phyloP scores from a whole-genome alignment of 2,329 filamentous ascomycete species.

The Pseudocercospora pini-densiflorae region DNA sequence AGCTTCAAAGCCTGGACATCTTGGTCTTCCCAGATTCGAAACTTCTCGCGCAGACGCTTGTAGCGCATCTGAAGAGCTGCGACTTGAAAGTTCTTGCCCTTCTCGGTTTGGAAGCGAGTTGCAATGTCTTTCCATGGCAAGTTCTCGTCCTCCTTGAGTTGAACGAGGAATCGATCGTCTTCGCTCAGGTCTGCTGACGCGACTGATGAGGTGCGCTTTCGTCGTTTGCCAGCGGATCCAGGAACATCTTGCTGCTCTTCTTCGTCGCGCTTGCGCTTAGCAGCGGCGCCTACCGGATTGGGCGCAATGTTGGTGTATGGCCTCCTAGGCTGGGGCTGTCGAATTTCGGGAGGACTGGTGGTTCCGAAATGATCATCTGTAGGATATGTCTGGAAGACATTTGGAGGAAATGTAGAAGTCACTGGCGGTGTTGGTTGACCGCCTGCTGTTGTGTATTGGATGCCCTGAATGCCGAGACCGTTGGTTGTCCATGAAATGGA shows the following conservation, averaged over 20 bases:
- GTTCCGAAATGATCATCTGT: conserved; percentile 36
- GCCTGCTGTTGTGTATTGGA: conserved; percentile 42
- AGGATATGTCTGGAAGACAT: conserved; percentile 37
- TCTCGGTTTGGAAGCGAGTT: conserved; percentile 53
- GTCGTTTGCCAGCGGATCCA: conserved; percentile 40
- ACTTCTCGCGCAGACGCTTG: conserved; percentile 56
- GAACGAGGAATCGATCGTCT: conserved; percentile 55
- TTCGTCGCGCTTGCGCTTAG: conserved; percentile 45
- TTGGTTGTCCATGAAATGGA: conserved; percentile 45
- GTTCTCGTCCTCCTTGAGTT: conserved; percentile 57
- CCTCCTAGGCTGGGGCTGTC: conserved; percentile 46
- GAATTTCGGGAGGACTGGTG: conserved; percentile 36
- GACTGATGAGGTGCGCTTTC: conserved; percentile 45
- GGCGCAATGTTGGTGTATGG: conserved; percentile 51
- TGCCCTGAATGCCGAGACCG: conserved; percentile 45
- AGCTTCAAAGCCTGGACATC: conserved; percentile 55
- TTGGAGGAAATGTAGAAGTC: conserved; percentile 42
- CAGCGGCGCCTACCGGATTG: conserved; percentile 44
- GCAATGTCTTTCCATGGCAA: conserved; percentile 62
- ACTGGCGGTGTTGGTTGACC: conserved; percentile 35
- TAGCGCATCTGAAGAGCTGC: conserved; percentile 60
- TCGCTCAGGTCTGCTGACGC: conserved; percentile 52
- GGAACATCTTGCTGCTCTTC: conserved; percentile 38
- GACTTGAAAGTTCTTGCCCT: conserved; percentile 55
- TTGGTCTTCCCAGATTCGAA: conserved; percentile 57